Base-by-base conservation (phyloP, 257 asterid species). In the Solanum piurae region DNA sequence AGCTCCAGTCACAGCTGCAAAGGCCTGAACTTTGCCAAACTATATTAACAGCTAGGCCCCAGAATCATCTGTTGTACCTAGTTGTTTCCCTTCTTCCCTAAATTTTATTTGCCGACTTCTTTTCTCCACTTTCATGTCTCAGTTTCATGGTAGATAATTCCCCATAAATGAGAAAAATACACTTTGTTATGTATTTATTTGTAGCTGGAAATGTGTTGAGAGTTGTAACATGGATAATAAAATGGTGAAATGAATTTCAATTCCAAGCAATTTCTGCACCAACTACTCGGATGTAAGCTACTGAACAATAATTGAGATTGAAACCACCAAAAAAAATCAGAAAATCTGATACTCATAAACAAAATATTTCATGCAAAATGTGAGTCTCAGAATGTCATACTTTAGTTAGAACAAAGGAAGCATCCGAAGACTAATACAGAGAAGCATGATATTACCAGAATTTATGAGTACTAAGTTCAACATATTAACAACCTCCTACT, bases 181-280 rank as follows among this genome's bases (percentile, higher is more conserved):
- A 82, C 86, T 82, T 87, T 84, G 86, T 89, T 91, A 27, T 92
- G 91, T 90, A 90, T 85, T 60, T 92, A 87, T 90, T 88, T 89
- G 84, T 88, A 87, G 91, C 91, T 87, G 89, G 87, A 89, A 89
- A 90, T 88, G 91, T 92, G 87, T 91, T 92, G 91, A 90, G 95
- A 92, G 87, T 88, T 93, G 96, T 93, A 91, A 90, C 88, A 91
- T 94, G 93, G 93, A 91, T 91, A 92, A 92, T 89, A 93, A 77
- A 87, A 80, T 58, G 90, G 90, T 89, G 89, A 88, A 86, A 88
- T 88, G 88, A 89, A 82, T 31, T 82, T 49, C 86, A 31, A 18
- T 31, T 33, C 71, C 86, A 20, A 82, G 44, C 69, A 82, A 2
- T 49, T 49, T 82, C 86, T 82, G 69, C 69, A 49, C 42, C 42